phyloP scores from a whole-genome alignment of 2,329 filamentous ascomycete species.

The Ceratocystis variospora region DNA sequence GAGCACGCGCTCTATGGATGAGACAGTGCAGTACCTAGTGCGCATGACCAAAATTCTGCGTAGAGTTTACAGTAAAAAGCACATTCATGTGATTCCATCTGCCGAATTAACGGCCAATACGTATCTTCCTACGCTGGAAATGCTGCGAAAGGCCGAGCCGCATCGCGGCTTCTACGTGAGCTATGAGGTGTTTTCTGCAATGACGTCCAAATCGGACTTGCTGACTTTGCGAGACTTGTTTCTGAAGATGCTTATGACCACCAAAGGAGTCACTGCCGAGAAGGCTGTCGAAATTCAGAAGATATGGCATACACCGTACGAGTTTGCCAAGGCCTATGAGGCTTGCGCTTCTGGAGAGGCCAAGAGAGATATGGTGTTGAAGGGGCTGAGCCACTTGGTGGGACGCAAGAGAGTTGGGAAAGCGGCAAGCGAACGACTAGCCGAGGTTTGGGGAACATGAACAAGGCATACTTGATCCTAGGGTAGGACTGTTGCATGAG shows the following conservation, averaged over 20 bases:
- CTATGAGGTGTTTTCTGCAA: slow-evolving; percentile 55
- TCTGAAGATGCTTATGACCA: slow-evolving; percentile 79
- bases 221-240: slow-evolving; percentile 62
- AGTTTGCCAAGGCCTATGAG: slow-evolving; percentile 57
- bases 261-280: slow-evolving; percentile 58
- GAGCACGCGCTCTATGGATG: slow-evolving; percentile 59
- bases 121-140: slow-evolving; percentile 49
- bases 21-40: slow-evolving; percentile 62
- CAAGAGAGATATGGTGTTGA: slow-evolving; percentile 48
- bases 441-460: slow-evolving; percentile 51
- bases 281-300: slow-evolving; percentile 69
- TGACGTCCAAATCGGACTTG: slow-evolving; percentile 62
- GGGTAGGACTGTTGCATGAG: background rate
- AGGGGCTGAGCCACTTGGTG: slow-evolving; percentile 42
- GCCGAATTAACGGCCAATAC: slow-evolving; percentile 47
- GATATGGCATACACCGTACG: slow-evolving; percentile 59
- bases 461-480: background rate
- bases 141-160: slow-evolving; percentile 41
- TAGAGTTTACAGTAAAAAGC: slow-evolving; percentile 45
- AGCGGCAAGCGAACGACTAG: slow-evolving; percentile 52
- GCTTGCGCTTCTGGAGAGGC: slow-evolving; percentile 37
- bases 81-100: slow-evolving; percentile 52
- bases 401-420: slow-evolving; percentile 56
- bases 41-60: slow-evolving; percentile 57
- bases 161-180: slow-evolving; percentile 45